These are phyloP conservation scores for Arthrobotrys sinensis DNA, from an alignment of 2,329 filamentous ascomycete species.

Conservation along the genomic window DNA sequence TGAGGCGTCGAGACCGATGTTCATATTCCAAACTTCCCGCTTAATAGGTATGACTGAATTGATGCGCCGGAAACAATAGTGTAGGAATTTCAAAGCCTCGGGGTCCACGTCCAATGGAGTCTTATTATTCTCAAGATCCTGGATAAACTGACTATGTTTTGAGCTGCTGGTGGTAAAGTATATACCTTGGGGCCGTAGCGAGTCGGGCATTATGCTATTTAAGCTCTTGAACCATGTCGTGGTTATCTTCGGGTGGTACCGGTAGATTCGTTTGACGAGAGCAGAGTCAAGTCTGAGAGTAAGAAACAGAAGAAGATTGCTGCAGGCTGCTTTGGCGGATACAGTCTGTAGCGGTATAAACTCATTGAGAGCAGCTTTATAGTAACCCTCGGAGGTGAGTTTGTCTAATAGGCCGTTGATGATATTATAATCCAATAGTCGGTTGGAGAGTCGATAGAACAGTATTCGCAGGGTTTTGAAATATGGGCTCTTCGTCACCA, in stretches of 20 bases:
- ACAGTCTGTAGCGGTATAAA: constrained; percentile 20
- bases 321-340: constrained; percentile 21
- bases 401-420: constrained; percentile 2
- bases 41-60: too few relatives aligned
- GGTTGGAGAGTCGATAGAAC: constrained; percentile 20
- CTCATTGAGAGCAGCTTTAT: neutral
- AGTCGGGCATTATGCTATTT: neutral
- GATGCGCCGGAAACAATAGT: too few relatives aligned
- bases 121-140: too few relatives aligned
- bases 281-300: neutral
- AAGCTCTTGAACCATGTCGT: neutral
- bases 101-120: too few relatives aligned
- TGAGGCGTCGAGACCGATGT: too few relatives aligned
- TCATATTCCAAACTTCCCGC: too few relatives aligned
- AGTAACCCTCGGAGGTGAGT: too few relatives aligned
- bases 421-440: constrained; percentile 6
- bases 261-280: neutral
- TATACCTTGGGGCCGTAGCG: too few relatives aligned
- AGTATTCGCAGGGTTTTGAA: constrained; percentile 22
- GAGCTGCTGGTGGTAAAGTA: neutral
- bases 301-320: neutral
- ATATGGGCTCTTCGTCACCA: too few relatives aligned
- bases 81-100: too few relatives aligned
- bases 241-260: neutral
- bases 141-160: too few relatives aligned